Percentiles rank a stretch among this genome's conserved stretches.
These are phyloP conservation scores for Noccaea bulbosa DNA, from an alignment of 345 rosid genomes.

Conservation along the genomic window DNA sequence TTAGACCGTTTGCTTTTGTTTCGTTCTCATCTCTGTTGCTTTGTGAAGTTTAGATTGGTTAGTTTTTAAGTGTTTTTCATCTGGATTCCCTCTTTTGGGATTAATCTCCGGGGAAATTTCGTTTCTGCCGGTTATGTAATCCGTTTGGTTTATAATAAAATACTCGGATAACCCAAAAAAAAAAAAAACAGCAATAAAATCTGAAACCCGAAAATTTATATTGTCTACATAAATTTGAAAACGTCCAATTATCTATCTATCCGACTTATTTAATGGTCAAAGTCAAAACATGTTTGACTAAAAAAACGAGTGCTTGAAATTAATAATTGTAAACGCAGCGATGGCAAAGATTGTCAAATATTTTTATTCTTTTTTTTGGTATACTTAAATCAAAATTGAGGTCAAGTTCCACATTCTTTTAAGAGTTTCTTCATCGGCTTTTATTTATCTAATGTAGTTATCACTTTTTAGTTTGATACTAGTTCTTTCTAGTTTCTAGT, in stretches of 20 bases:
- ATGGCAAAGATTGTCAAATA: background rate
- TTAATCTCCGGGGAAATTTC: too few species aligned
- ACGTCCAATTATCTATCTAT: conserved; percentile 7
- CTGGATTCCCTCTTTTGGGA: too few species aligned
- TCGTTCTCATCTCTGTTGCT: too few species aligned
- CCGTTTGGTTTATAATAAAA: too few species aligned
- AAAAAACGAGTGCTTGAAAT: background rate
- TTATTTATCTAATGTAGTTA: background rate
- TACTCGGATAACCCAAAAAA: too few species aligned
- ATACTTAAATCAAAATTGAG: background rate
- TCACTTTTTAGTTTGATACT: background rate
- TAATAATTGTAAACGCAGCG: background rate
- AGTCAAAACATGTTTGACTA: conserved; percentile 22
- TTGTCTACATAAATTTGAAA: background rate
- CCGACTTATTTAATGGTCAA: background rate
- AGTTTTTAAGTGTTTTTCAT: too few species aligned
- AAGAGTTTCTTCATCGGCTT: background rate
- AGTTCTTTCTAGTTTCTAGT: too few species aligned
- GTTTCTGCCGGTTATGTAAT: too few species aligned
- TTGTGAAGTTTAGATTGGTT: too few species aligned
- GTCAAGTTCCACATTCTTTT: conserved; percentile 10
- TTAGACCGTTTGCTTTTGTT: too few species aligned
- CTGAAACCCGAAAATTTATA: background rate
- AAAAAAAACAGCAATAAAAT: background rate
- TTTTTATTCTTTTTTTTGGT: background rate